Conservation (phyloP, 768 basidiomycete genomes). For the Amyloporia xantha region DNA sequence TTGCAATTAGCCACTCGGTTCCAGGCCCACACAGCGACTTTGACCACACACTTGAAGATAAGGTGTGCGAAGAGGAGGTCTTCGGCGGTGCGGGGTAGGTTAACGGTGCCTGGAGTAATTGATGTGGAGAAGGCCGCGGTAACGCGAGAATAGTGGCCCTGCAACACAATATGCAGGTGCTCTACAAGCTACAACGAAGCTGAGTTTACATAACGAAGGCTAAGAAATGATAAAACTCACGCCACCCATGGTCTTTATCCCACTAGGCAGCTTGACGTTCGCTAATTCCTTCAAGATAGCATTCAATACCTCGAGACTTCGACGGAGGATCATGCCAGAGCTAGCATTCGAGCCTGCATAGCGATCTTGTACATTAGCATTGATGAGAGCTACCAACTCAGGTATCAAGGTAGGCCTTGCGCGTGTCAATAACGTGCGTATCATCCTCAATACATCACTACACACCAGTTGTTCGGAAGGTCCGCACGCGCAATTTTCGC, state of each 20-base stretch:
- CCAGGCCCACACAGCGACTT: constrained; percentile 72
- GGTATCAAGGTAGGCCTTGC: constrained; percentile 55
- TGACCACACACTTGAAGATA: constrained; percentile 68
- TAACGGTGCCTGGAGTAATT: constrained; percentile 30
- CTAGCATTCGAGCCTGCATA: constrained; percentile 29
- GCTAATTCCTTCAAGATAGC: constrained; percentile 65
- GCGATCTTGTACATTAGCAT: constrained; percentile 44
- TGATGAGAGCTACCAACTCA: constrained; percentile 48
- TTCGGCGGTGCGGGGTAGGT: constrained; percentile 32
- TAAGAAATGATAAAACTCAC: constrained; percentile 31
- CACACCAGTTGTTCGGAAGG: constrained; percentile 66
- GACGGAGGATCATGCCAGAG: constrained; percentile 45
- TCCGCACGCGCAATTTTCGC: constrained; percentile 75
- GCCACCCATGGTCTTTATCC: constrained; percentile 58
- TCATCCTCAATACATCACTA: neutral
- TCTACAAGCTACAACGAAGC: constrained; percentile 40
- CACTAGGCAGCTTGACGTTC: constrained; percentile 61
- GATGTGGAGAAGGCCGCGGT: constrained; percentile 31
- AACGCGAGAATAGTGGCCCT: constrained; percentile 53
- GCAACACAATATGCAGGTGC: constrained; percentile 48
- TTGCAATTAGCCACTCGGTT: constrained; percentile 20
- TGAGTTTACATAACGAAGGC: neutral
- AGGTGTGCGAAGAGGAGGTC: constrained; percentile 57
- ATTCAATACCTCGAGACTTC: constrained; percentile 60
- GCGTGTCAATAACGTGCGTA: neutral